Conservation (phyloP, 2,329 filamentous ascomycete genomes). For the Orbilia brochopaga region DNA sequence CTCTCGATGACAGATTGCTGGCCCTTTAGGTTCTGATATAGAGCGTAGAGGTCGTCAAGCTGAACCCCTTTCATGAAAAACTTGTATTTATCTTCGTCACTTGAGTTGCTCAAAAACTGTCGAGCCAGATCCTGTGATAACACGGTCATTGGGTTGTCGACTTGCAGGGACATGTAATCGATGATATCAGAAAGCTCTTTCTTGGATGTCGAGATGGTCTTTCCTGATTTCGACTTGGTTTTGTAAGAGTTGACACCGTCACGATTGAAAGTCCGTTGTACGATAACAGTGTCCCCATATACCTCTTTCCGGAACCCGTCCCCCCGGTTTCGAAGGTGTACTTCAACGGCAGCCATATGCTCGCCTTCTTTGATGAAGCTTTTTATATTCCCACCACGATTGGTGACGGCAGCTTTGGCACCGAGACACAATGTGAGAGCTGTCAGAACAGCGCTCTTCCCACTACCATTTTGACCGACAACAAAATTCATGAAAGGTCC, state of each 20-base stretch:
- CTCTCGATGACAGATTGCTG: slow-evolving; percentile 74
- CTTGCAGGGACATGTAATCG: slow-evolving; percentile 89
- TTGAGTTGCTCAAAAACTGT: slow-evolving; percentile 87
- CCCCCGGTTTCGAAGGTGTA: slow-evolving; percentile 90
- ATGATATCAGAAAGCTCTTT: slow-evolving; percentile 88
- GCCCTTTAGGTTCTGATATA: slow-evolving; percentile 84
- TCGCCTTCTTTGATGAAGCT: slow-evolving; percentile 87
- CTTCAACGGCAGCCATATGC: slow-evolving; percentile 75
- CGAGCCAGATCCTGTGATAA: slow-evolving; percentile 94
- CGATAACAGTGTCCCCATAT: slow-evolving; percentile 82
- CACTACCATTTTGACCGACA: slow-evolving; percentile 95
- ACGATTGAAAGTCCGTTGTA: slow-evolving; percentile 87
- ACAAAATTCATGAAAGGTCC: slow-evolving; percentile 98
- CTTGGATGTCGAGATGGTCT: slow-evolving; percentile 79
- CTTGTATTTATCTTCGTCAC: slow-evolving; percentile 84
- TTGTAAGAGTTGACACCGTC: slow-evolving; percentile 81
- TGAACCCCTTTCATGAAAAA: slow-evolving; percentile 96
- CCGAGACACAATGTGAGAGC: slow-evolving; percentile 93
- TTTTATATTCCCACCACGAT: slow-evolving; percentile 86
- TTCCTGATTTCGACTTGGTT: slow-evolving; percentile 74
- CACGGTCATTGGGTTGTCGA: slow-evolving; percentile 96
- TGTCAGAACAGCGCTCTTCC: slow-evolving; percentile 93
- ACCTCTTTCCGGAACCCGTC: slow-evolving; percentile 81
- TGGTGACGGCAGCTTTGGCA: slow-evolving; percentile 89
- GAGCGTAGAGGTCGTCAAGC: slow-evolving; percentile 85